Base-by-base conservation (phyloP, 1,284 basidiomycete species). In the Fistulinella cinereoalba region DNA sequence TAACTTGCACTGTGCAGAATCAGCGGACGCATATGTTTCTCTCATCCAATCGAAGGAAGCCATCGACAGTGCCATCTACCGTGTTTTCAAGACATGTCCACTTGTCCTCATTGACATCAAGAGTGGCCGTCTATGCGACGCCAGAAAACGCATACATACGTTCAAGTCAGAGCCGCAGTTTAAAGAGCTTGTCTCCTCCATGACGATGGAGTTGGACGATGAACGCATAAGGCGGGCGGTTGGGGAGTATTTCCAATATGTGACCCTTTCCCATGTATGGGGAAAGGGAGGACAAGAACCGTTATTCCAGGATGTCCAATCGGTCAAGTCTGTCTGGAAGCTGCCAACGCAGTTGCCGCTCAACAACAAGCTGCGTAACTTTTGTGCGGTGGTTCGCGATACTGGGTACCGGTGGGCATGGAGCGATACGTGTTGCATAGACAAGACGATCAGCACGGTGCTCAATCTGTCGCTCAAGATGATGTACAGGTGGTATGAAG, bases 401-500 rank as follows among this genome's bases (percentile, higher is more conserved):
- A 19, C n/a, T 1, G 39, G 37, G 27, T 15, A 44, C 19, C 32
- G 32, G 11, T 33, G 32, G 32, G 32, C 32, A 6, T 33, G 32
- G 32, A 33, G 32, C 32, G 32, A 33, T 16, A 33, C 32, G 13
- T 33, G 32, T 11, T 33, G 32, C 11, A 33, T 33, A 16, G 32
- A 50, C 22, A 50, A 40, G 44, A 27, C 34, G 11, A 28, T 39
- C 8, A 33, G 32, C 16, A 25, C 48, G 18, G 10, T 34, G 8
- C 21, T 47, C 4, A 39, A 24, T 18, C 34, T 28, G 2, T 47
- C 49, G 2, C 41, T 50, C 6, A 40, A 12, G 10, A 28, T 42
- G 22, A 49, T 49, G 46, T 51, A 43, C 39, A 44, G 33, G n/a
- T 51, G 49, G 49, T 49, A 51, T 9, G 31, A 32, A 12, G 24